Conservation (phyloP, 192 early-diverging fungal species). For the Thamnidium elegans region DNA sequence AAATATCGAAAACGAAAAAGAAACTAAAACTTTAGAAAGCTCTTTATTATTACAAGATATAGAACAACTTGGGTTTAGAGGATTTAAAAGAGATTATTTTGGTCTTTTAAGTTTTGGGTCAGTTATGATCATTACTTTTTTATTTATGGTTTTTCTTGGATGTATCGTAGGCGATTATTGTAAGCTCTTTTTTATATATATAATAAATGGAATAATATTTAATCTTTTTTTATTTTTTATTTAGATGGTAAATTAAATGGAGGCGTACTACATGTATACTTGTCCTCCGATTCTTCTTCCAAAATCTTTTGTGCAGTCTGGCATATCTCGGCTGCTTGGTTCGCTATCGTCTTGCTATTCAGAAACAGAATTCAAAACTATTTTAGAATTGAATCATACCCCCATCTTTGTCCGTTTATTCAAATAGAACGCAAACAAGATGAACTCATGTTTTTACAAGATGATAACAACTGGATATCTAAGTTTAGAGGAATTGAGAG, state of each 20-base stretch:
- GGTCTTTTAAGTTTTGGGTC: constrained; percentile 51
- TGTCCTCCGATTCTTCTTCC: constrained; percentile 56
- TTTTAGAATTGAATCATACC: constrained; percentile 63
- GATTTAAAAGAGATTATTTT: constrained; percentile 54
- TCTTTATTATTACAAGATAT: constrained; percentile 17
- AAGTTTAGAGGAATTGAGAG: constrained; percentile 32
- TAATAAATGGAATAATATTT: background rate
- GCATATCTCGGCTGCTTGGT: constrained; percentile 69
- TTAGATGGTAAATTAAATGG: constrained; percentile 52
- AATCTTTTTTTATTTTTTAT: constrained; percentile 3
- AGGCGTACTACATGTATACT: constrained; percentile 51
- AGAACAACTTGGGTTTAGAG: constrained; percentile 52
- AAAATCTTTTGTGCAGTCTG: constrained; percentile 69
- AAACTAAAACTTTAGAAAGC: background rate
- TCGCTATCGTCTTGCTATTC: constrained; percentile 47
- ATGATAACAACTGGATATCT: constrained; percentile 42
- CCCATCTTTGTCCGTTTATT: constrained; percentile 41
- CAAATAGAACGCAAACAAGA: constrained; percentile 55
- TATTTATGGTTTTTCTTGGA: constrained; percentile 65
- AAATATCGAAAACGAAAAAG: background rate
- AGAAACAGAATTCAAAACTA: constrained; percentile 56
- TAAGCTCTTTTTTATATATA: constrained; percentile 19
- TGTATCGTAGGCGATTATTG: constrained; percentile 77
- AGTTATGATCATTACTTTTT: constrained; percentile 52
- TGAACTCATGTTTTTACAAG: constrained; percentile 51